These are phyloP conservation scores for Rhodotorula babjevae DNA, from an alignment of 768 basidiomycete species.

Conservation along the genomic window DNA sequence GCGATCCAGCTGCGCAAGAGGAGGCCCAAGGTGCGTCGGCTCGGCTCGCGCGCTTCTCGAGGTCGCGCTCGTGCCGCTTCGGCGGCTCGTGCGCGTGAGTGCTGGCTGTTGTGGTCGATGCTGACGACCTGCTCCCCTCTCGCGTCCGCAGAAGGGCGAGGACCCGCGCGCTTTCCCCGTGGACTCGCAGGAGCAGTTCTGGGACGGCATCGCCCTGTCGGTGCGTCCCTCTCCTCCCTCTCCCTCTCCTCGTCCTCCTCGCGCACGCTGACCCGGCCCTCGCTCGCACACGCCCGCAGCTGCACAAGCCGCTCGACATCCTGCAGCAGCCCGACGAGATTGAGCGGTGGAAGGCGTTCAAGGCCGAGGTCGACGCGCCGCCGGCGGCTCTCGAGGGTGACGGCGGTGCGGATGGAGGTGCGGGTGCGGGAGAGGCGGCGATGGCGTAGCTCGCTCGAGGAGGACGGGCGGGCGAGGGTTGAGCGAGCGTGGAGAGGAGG, in stretches of 20 bases:
- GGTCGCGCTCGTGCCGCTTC: too few species aligned
- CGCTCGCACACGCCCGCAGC: neutral
- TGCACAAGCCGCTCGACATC: constrained; percentile 6
- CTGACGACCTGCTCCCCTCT: neutral
- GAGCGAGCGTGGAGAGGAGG: neutral
- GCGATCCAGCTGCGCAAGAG: constrained; percentile 27
- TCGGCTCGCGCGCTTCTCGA: too few species aligned
- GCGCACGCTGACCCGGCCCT: neutral
- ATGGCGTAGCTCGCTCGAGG: too few species aligned
- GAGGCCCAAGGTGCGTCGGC: constrained; percentile 29
- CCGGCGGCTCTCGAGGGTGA: neutral
- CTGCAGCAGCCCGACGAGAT: neutral
- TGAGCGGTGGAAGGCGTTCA: neutral
- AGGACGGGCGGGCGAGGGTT: neutral
- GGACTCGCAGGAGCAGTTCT: constrained; percentile 17
- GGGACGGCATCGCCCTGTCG: constrained; percentile 30
- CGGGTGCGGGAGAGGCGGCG: too few species aligned
- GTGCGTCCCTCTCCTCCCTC: neutral
- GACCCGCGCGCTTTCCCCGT: constrained; percentile 16
- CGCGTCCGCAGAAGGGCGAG: constrained; percentile 11
- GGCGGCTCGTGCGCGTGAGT: too few species aligned
- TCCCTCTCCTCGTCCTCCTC: too few species aligned
- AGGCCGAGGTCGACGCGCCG: constrained; percentile 15
- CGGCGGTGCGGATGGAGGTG: neutral
- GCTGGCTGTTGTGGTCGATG: too few species aligned